Conservation (phyloP, 352 stramenopile genomes). For the Blastocystis sp. region DNA sequence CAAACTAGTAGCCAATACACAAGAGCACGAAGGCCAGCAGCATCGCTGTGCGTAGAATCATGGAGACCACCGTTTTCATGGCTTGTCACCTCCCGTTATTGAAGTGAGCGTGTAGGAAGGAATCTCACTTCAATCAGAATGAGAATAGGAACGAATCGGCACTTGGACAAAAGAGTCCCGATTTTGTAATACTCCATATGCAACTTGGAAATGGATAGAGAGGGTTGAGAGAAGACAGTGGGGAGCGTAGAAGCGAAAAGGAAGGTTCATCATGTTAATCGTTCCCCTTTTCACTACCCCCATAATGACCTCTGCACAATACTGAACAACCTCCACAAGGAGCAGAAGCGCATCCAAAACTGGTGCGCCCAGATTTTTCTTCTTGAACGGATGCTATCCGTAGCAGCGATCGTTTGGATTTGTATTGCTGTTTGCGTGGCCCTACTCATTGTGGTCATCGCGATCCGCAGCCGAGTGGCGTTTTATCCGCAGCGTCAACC, state of each 20-base stretch:
- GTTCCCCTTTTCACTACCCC: not conserved
- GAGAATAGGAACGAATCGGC: not conserved
- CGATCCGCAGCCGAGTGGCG: slow-evolving; percentile 6
- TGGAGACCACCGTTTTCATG: not conserved
- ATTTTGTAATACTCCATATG: not conserved
- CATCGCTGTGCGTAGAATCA: not conserved
- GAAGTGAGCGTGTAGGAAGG: too few species aligned
- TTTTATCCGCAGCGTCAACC: not conserved
- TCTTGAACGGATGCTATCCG: not conserved
- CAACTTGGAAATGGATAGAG: not conserved
- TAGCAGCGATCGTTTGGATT: slow-evolving; percentile 31
- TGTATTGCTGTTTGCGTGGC: not conserved
- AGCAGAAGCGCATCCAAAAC: not conserved
- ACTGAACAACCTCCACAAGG: not conserved
- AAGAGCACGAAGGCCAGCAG: slow-evolving; percentile 17
- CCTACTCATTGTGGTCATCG: not conserved
- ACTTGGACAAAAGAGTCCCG: not conserved
- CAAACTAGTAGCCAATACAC: slow-evolving; percentile 48
- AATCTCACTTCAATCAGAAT: too few species aligned
- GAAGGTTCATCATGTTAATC: not conserved
- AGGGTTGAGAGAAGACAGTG: not conserved
- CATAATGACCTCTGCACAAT: not conserved
- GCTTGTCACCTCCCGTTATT: not conserved
- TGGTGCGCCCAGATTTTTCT: not conserved
- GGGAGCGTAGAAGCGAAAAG: not conserved